Conservation (phyloP, 768 basidiomycete species). For the Panaeolus papilionaceus region DNA sequence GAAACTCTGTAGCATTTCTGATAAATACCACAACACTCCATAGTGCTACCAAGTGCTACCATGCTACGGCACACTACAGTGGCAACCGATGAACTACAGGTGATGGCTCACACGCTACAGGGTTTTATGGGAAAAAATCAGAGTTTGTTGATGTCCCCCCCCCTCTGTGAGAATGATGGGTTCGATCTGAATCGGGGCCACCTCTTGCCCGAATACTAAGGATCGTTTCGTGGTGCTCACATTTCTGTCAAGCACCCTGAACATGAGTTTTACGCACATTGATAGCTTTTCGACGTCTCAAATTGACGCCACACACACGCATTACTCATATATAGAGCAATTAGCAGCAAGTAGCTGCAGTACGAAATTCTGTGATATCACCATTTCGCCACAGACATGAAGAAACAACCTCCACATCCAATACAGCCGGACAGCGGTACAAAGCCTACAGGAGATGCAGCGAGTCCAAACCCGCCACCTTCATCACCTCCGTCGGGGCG, state of each 20-base stretch:
- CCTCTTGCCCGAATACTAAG: slow-evolving; percentile 12
- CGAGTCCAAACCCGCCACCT: slow-evolving; percentile 19
- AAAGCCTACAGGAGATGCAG: neutral
- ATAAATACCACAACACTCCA: no score
- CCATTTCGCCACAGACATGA: slow-evolving; percentile 2
- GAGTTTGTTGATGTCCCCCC: no score
- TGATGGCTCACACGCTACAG: no score
- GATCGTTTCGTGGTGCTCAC: neutral
- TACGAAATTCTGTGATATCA: slow-evolving; percentile 4
- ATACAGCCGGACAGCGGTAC: neutral
- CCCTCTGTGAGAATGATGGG: no score
- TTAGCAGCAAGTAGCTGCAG: neutral
- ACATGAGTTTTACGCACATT: slow-evolving; percentile 12
- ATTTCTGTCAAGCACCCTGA: slow-evolving; percentile 8
- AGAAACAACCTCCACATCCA: slow-evolving; percentile 10
- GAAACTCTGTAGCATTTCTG: no score
- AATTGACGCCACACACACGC: slow-evolving; percentile 11
- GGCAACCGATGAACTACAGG: no score
- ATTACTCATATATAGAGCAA: slow-evolving; percentile 8
- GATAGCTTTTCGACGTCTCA: neutral
- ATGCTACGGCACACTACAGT: no score
- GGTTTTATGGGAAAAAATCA: no score
- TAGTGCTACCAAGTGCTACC: no score
- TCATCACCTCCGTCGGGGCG: slow-evolving; percentile 32
- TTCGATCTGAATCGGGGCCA: no score